Evolutionary conservation across 371 early-diverging fungal species (phyloP), one percentile per base, ranked within the genome.

Genomic region (Apophysomyces variabilis): DNA sequence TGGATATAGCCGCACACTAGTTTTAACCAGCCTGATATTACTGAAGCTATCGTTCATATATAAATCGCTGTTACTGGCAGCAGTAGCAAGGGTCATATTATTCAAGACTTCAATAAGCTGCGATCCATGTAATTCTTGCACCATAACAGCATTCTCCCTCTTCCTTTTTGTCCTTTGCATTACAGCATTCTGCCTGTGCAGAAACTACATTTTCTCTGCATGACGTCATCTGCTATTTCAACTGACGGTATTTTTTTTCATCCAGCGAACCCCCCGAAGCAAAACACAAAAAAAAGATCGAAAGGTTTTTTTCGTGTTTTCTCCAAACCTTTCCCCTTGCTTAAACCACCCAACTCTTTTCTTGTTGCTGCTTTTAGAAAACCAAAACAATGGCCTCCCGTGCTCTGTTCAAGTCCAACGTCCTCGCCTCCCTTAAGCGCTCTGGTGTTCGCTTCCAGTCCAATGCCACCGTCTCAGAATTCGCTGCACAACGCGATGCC

Each of bases 361-460:
- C 9, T 9, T 50, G 13, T 26, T 26, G 32, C 32, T 26, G 32
- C 32, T 26, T 26, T 26, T 26, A 26, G 32, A 26, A 26, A 26
- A 26, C 32, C 32, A 50, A n/a, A 47, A 58, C 61, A 57, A 76
- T 76, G 76, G 72, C 76, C 59, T 68, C 72, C 60, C 67, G 66
- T 45, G 72, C 61, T 59, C 68, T 75, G 39, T 72, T 71, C 61
- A 72, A 66, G 60, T 67, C 75, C 46, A 77, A 72, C 66, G 38
- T 82, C 58, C 56, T 65, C 47, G 61, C 67, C 47, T 65, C 75
- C 35, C 58, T 71, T 47, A 77, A 79, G 71, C 82, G 82, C 66
- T 66, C 76, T 65, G 79, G 74, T 67, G 76, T 68, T 39, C 78
- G 82, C 71, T 75, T 65, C 69, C 73, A 75, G 44, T 76, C 79